Percentiles rank a stretch among this genome's conserved stretches.
Conservation (phyloP, 1,284 basidiomycete species). For the Sanghuangporus weigelae region DNA sequence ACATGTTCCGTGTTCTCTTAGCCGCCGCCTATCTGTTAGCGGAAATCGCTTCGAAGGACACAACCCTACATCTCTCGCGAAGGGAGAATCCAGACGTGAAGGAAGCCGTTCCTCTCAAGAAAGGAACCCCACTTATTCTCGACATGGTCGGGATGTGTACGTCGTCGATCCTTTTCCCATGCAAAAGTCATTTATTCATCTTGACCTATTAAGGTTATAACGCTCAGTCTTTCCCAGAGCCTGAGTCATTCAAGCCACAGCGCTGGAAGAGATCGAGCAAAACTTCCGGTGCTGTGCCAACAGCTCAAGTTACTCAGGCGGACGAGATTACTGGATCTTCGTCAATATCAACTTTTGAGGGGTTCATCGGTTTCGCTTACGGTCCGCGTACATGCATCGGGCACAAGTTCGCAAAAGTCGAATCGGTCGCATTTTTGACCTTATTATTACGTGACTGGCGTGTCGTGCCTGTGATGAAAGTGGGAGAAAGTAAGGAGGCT, state of each 20-base stretch:
- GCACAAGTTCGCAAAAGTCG: constrained; percentile 19
- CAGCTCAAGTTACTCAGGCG: neutral
- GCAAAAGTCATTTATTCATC: neutral
- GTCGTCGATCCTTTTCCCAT: neutral
- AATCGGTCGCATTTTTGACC: constrained; percentile 16
- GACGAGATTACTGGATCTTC: constrained; percentile 3
- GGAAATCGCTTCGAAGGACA: constrained; percentile 2
- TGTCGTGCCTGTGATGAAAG: constrained; percentile 12
- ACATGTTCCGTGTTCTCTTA: neutral
- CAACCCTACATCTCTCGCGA: neutral
- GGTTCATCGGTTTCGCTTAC: constrained; percentile 19
- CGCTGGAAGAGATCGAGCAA: constrained; percentile 11
- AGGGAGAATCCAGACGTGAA: constrained; percentile 1
- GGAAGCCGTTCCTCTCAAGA: constrained; percentile 4
- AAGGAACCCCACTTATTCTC: neutral
- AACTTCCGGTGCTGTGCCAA: neutral
- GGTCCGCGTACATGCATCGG: constrained; percentile 22
- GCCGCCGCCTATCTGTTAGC: constrained; percentile 13
- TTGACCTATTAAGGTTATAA: constrained; percentile 12
- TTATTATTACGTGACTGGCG: constrained; percentile 16
- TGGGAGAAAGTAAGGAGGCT: constrained; percentile 11
- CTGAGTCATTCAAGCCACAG: constrained; percentile 18
- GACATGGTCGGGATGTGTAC: constrained; percentile 11
- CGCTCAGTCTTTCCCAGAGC: constrained; percentile 19
- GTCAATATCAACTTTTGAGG: constrained; percentile 13